Conservation (phyloP, 2,329 filamentous ascomycete species). For the Fusarium oxysporum region DNA sequence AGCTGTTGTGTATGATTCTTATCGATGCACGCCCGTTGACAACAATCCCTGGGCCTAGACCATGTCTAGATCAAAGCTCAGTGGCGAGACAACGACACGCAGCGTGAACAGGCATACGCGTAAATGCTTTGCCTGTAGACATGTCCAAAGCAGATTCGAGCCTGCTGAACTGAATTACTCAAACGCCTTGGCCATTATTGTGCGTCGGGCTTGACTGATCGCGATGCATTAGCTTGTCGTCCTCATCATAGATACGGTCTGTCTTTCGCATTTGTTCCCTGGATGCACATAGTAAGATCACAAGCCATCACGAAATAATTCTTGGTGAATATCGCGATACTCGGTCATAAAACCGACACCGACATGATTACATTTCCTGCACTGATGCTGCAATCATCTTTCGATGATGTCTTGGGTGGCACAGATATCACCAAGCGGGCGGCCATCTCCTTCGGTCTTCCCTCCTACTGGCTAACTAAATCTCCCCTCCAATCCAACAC, state of each 20-base stretch:
- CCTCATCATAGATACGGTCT: rapidly evolving
- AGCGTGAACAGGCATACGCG: rapidly evolving
- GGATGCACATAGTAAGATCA: rapidly evolving
- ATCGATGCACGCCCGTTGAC: neutral
- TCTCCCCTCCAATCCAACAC: neutral
- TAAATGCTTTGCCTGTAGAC: rapidly evolving
- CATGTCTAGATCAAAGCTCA: neutral
- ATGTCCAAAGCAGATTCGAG: rapidly evolving
- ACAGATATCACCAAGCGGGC: neutral
- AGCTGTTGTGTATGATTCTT: too few species aligned
- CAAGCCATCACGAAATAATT: rapidly evolving
- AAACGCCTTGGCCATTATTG: too few species aligned
- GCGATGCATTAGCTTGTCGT: rapidly evolving
- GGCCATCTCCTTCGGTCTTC: conserved; percentile 9
- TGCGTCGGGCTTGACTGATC: too few species aligned
- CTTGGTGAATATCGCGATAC: neutral
- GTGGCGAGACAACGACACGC: neutral
- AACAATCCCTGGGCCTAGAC: neutral
- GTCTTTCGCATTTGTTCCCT: neutral
- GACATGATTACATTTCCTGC: neutral
- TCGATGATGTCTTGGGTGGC: neutral
- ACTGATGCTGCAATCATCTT: neutral
- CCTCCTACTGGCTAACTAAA: conserved; percentile 11
- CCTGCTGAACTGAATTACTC: too few species aligned
- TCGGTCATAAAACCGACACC: neutral